Evolutionary conservation across 1,284 basidiomycete genomes (phyloP).

Genomic region (Cutaneotrichosporon sp.): DNA sequence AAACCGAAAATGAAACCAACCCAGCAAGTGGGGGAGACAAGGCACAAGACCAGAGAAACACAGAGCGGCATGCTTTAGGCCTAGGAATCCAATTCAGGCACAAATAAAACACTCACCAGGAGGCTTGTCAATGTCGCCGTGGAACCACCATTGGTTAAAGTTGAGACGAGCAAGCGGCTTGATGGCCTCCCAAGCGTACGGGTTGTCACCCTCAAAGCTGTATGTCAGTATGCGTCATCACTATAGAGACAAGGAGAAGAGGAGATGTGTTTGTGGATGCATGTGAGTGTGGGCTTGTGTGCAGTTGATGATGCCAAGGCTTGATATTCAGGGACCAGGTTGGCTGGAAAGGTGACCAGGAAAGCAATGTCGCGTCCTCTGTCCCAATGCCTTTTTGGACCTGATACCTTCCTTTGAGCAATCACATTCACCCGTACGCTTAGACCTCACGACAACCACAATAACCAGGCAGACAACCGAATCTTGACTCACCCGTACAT

Average conservation of each 20-base stretch:
- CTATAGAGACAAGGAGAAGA: not conserved
- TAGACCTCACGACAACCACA: not conserved
- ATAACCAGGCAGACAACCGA: not conserved
- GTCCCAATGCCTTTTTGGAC: not conserved
- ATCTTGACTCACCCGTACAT: slow-evolving; percentile 47
- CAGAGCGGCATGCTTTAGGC: not conserved
- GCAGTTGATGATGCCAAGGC: not conserved
- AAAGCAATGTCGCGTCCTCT: not conserved
- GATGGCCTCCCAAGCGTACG: slow-evolving; percentile 1
- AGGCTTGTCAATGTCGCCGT: slow-evolving; percentile 45
- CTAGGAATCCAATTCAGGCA: not conserved
- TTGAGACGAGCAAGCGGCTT: slow-evolving; percentile 7
- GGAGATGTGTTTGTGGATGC: not conserved
- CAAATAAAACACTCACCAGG: slow-evolving; percentile 24
- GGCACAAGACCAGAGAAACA: not conserved
- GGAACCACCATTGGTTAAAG: slow-evolving; percentile 68
- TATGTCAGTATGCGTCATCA: not conserved
- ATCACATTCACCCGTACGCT: too few species aligned
- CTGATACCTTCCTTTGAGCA: not conserved
- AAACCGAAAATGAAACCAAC: not conserved
- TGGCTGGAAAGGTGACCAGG: not conserved
- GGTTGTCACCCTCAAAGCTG: slow-evolving; percentile 10
- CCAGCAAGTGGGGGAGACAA: too few species aligned
- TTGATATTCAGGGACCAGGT: not conserved
- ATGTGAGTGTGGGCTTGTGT: not conserved